Evolutionary conservation across 2,329 filamentous ascomycete species (phyloP).

Genomic region (Hymenoscyphus salicellus): DNA sequence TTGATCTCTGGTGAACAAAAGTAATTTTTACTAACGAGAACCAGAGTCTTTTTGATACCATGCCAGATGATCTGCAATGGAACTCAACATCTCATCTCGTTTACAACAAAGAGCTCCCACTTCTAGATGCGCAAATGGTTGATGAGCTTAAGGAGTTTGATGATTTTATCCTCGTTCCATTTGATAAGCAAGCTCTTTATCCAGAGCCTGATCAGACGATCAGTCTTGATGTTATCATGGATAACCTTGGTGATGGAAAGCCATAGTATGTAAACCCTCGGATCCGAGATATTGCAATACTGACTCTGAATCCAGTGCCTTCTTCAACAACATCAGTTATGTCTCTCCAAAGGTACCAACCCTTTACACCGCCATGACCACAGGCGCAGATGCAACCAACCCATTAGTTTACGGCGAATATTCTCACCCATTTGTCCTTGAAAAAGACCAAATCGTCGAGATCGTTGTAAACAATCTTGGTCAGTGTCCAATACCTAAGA

Average conservation of each 20-base stretch:
- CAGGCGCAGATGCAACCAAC: slow-evolving; percentile 52
- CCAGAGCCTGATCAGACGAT: slow-evolving; percentile 61
- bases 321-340: slow-evolving; percentile 64
- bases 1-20: background rate
- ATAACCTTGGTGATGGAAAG: slow-evolving; percentile 64
- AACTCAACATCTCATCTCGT: slow-evolving; percentile 65
- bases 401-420: slow-evolving; percentile 62
- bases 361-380: slow-evolving; percentile 62
- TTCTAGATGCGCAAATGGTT: slow-evolving; percentile 52
- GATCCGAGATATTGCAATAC: background rate
- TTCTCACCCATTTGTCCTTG: slow-evolving; percentile 65
- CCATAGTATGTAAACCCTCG: slow-evolving; percentile 50
- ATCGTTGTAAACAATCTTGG: slow-evolving; percentile 71
- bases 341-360: slow-evolving; percentile 63
- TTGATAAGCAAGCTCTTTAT: slow-evolving; percentile 61
- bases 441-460: slow-evolving; percentile 66
- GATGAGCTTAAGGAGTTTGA: slow-evolving; percentile 67
- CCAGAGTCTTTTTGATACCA: slow-evolving; percentile 57
- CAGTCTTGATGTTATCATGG: slow-evolving; percentile 62
- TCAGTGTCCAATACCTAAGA: slow-evolving; percentile 12
- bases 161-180: slow-evolving; percentile 68
- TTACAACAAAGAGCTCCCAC: slow-evolving; percentile 48
- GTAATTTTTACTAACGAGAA: slow-evolving; percentile 25
- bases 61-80: slow-evolving; percentile 67
- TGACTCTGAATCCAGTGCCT: slow-evolving; percentile 39